Base-by-base conservation (phyloP, 768 basidiomycete species). In the Lentinula detonsa region DNA sequence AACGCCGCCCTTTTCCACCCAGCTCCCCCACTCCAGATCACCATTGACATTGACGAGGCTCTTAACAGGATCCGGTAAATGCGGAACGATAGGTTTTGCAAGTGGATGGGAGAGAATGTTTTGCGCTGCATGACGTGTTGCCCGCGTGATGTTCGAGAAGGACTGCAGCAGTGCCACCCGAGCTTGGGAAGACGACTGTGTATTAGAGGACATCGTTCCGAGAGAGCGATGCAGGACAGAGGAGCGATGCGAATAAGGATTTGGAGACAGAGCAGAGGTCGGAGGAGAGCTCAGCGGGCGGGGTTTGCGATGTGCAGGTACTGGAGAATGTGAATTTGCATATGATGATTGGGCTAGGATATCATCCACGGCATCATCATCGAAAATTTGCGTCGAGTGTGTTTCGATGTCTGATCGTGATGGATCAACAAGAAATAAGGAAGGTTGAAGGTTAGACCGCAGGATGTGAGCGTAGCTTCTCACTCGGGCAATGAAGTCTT, bases 41-140 rank as follows among this genome's bases (percentile, higher is more conserved):
- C 95, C 95, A 56, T 87, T 88, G 0, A 86, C 95, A 68, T 87
- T 91, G 1, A 97, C 94, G 51, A 98, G 81, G 61, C 90, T 93
- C 65, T 84, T 85, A 46, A 98, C 93, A 0, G 96, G 95, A 65
- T 97, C 93, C 0, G 97, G 97, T 11, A 99, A 84, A 70, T 98
- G 95, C 4, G 96, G 96, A 0, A 98, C 82, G 54, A 98, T 95
- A 10, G 97, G 95, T 69, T 95, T 94, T 2, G 96, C 95, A 31
- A 98, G 83, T 0, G 96, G 95, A 69, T 98, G 96, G 0, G 94
- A 95, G 8, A 98, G 80, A 15, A 98, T 93, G 66, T 95, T 92
- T 69, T 97, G 93, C 0, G 96, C 95, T 0, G 95, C 92, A 72
- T 95, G 91, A 7, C 93, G 86, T 0, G 96, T 95, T 15, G 92